These are phyloP conservation scores for Hippophae rhamnoides DNA, from an alignment of 306 rosid species.

Conservation along the genomic window DNA sequence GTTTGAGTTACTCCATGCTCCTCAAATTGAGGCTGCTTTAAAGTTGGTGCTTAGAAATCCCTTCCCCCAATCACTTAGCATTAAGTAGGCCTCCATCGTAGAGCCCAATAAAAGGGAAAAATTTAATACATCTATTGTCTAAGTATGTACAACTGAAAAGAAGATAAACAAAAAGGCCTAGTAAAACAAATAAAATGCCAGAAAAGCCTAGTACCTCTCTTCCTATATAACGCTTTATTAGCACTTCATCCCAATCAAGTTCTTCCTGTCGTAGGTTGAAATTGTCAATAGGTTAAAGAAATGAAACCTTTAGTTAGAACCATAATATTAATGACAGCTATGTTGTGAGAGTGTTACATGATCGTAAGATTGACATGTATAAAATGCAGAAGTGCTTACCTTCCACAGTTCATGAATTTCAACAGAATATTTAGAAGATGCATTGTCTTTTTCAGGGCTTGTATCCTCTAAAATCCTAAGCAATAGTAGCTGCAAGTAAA, in stretches of 20 bases:
- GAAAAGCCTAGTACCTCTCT: slow-evolving; percentile 52
- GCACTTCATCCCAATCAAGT: slow-evolving; percentile 68
- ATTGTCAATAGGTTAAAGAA: slow-evolving; percentile 5
- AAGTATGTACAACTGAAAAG: background rate
- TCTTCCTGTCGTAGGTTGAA: slow-evolving; percentile 53
- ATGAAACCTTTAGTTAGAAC: background rate
- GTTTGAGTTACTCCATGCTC: no score
- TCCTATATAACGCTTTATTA: slow-evolving; percentile 69
- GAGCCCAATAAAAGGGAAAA: background rate
- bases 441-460: slow-evolving; percentile 16
- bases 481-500: slow-evolving; percentile 52
- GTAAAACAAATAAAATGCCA: background rate
- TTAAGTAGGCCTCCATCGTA: no score
- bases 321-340: background rate
- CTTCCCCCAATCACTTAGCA: no score
- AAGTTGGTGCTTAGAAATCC: no score
- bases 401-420: slow-evolving; percentile 38
- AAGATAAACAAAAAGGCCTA: background rate
- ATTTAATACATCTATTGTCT: background rate
- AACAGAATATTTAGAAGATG: slow-evolving; percentile 20
- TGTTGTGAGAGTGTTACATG: background rate
- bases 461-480: slow-evolving; percentile 35
- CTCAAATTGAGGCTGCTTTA: no score
- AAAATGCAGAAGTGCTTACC: slow-evolving; percentile 28
- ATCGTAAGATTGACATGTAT: no score